Percentiles rank a stretch among this genome's conserved stretches.
phyloP scores from a whole-genome alignment of 148 eudicot species.

The Fallopia convolvulus region DNA sequence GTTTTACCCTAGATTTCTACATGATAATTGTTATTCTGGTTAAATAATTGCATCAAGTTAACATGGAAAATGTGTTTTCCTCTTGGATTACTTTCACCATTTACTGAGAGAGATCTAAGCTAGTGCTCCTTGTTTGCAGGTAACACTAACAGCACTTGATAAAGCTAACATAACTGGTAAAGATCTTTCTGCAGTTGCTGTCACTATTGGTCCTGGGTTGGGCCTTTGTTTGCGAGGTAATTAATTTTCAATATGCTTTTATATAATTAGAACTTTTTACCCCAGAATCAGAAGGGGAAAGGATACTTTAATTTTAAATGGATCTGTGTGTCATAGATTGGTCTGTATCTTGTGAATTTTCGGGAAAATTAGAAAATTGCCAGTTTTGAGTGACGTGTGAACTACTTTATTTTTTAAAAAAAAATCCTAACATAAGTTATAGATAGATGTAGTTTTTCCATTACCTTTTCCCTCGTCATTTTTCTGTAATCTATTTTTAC shows the following conservation, averaged over 20 bases:
- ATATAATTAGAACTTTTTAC: not conserved
- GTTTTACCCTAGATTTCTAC: not conserved
- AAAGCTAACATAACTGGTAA: slow-evolving; percentile 61
- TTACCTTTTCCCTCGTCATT: not conserved
- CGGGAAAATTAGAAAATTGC: not conserved
- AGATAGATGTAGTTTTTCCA: not conserved
- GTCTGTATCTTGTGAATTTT: not conserved
- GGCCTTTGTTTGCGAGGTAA: slow-evolving; percentile 95
- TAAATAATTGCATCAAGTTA: not conserved
- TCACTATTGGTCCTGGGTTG: slow-evolving; percentile 99
- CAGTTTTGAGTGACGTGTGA: not conserved
- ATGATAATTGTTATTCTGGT: not conserved
- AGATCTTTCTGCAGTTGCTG: slow-evolving; percentile 95
- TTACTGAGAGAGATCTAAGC: not conserved
- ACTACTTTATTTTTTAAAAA: too few relatives aligned
- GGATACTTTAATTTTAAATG: not conserved
- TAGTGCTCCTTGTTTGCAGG: slow-evolving; percentile 33
- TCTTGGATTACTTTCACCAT: not conserved
- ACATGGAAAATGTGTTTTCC: not conserved
- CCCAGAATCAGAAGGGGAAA: not conserved
- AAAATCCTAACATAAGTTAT: not conserved
- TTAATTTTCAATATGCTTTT: not conserved
- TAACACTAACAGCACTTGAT: slow-evolving; percentile 88
- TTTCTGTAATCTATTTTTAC: not conserved
- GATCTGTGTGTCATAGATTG: not conserved